Base-by-base conservation (phyloP, 1,284 basidiomycete genomes). In the Salmacisia buchloeana region DNA sequence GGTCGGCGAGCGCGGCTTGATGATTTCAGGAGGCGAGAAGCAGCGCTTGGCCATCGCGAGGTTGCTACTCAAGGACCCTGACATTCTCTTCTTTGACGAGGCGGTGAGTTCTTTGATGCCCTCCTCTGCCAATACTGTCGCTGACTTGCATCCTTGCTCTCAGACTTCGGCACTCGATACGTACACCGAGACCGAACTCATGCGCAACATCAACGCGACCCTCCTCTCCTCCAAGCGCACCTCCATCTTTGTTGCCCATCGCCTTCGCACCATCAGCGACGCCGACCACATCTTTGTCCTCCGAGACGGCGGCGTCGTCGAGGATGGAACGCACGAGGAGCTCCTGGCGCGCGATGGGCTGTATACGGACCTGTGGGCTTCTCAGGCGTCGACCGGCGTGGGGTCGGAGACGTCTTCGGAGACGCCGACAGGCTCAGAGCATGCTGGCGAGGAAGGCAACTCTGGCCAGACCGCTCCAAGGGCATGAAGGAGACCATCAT, bases 21-120 rank as follows among this genome's bases (percentile, higher is more conserved):
- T 98, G 96, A 92, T 98, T 63, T 93, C 91, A 15, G 94, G 94
- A 0, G 94, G 96, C 0, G 94, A 98, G 84, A 97, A 98, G 81
- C 94, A 98, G 83, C 83, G 96, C 46, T 81, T 98, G 69, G 96
- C 94, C 0, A 91, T 98, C 13, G 96, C 94, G 4, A 83, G 96
- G 18, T 87, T 96, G 46, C 81, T 98, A 72, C 82, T 98, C 58
- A 97, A 97, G 82, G 89, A 98, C 79, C 92, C 94, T 0, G 88
- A 88, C 2, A 96, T 97, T 74, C 78, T 97, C 74, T 97, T 98
- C 83, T 97, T 98, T 75, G 94, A 98, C 77, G 94, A 98, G 82
- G 94, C 96, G 35, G 91, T 91, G 72, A 79, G 89, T 83, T 6
- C 21, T 23, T 33, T n/a, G n/a, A 41, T 25, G 21, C 25, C 41